Base-by-base conservation (phyloP, 139 green algal genomes). In the Chlorella sp. region DNA sequence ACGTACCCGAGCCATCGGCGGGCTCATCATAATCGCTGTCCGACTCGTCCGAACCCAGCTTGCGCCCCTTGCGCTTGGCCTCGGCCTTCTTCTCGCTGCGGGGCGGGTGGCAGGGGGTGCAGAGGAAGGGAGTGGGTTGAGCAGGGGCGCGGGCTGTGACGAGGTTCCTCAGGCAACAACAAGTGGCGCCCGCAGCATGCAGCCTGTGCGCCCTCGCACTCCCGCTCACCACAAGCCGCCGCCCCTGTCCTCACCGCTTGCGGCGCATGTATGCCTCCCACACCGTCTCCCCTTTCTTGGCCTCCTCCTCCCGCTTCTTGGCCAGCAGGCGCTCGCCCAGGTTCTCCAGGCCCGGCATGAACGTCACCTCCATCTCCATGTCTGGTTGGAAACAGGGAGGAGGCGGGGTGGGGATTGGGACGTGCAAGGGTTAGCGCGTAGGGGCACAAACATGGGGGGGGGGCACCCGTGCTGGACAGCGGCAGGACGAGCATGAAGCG, bases 331-430 rank as follows among this genome's bases (percentile, higher is more conserved):
- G 90, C 62, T 94, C 76, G 0, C 91, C 92, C 67, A 99, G 87
- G 32, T 84, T 89, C 84, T 97, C 93, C 82, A 99, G 84, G 0
- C 96, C 96, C 19, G 90, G 83, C 26, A 84, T 43, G 80, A 95
- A 94, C 8, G 90, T 96, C 32, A 96, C 92, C 87, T 93, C 84
- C 92, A 96, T 95, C 60, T 96, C 93, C 78, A 94, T 88, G 32
- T 58, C 82, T 86, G 80, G 28, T 34, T 38, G 51, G 14, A 24
- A 51, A 20, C 38, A 40, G 36, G 26, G 46, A 24, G 2, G 32
- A 1, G 43, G 44, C 1, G 60, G 13, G 68, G 68, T 8, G 20
- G 64, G 5, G 60, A 68, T 22, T 17, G 32, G 60, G 32, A 30
- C 32, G 30, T 20, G 56, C 56, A 65, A 38, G 76, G 20, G 36